Percentiles rank a stretch among this genome's conserved stretches.
Conservation (phyloP, 1,284 basidiomycete genomes). For the Cryptococcus sp. region DNA sequence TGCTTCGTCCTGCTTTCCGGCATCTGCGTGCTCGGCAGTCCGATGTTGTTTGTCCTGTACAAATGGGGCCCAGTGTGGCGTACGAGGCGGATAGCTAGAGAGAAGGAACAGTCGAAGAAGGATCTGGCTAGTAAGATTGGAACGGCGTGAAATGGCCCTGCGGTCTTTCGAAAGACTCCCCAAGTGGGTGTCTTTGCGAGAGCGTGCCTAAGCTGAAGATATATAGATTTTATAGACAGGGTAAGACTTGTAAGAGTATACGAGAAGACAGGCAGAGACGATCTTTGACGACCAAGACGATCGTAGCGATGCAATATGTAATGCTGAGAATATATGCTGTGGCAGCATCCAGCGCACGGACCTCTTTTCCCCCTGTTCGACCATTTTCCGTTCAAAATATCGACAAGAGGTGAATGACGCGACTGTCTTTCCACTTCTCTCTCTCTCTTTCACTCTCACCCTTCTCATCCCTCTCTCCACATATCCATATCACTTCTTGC, state of each 20-base stretch:
- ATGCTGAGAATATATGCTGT: no score
- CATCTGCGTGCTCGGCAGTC: slow-evolving; percentile 26
- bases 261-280: no score
- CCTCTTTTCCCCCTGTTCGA: background rate
- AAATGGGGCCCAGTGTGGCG: slow-evolving; percentile 33
- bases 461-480: background rate
- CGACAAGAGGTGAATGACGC: slow-evolving; percentile 2
- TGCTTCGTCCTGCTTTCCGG: slow-evolving; percentile 33
- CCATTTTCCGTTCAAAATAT: background rate
- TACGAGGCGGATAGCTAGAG: slow-evolving; percentile 14
- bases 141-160: no score
- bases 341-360: background rate
- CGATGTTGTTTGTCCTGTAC: slow-evolving; percentile 25
- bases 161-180: no score
- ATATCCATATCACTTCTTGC: background rate
- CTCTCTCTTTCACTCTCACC: background rate
- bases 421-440: slow-evolving; percentile 7
- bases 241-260: no score
- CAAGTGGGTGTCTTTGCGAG: no score
- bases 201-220: no score
- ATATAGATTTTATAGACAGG: no score
- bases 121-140: background rate
- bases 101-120: slow-evolving; percentile 1
- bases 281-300: no score
- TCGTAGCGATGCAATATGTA: no score